Base-by-base conservation (phyloP, 352 stramenopile species). In the Stephanocyclus meneghinianus region DNA sequence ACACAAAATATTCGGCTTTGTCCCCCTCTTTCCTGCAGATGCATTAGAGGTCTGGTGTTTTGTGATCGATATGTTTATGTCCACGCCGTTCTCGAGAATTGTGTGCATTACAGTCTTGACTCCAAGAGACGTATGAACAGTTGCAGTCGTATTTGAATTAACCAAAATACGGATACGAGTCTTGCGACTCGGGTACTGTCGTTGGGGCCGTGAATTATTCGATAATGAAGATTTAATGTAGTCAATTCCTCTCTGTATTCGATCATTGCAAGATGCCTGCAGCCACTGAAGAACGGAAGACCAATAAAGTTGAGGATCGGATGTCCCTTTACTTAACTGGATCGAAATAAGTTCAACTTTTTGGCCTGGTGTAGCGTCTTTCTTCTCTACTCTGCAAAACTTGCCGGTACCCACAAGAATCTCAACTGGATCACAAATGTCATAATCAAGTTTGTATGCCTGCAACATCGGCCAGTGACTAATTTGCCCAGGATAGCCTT, bases 271-370 rank as follows among this genome's bases (percentile, higher is more conserved):
- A 56, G 80, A 87, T 15, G 71, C 64, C 40, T 68, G 67, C 15
- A 81, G 45, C 75, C 80, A 87, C 63, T 80, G 75, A 9, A 77
- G 75, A 55, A 84, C 67, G 47, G 80, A 72, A 26, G 80, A 84
- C 80, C 80, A 87, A 70, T 63, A 2, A 32, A 81, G 15, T 71
- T 76, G 66, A 53, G 77, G n/a, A 40, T 73, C 55, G 13, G 61
- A 45, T 62, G 44, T 61, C 11, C 64, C 63, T 42, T 35, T 72
- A 11, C n/a, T 61, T 0, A 83, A 78, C 11, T 83, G 74, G 47
- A 87, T 59, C 42, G 64, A 83, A 59, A 87, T 73, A 16, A 53
- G 47, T 15, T 81, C 69, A 6, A 57, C 37, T 37, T 60, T 80
- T 62, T 82, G 57, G 47, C 65, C 11, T 30, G 29, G 56, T 63